Evolutionary conservation across 306 rosid genomes (phyloP).

Genomic region (Rosa persica): DNA sequence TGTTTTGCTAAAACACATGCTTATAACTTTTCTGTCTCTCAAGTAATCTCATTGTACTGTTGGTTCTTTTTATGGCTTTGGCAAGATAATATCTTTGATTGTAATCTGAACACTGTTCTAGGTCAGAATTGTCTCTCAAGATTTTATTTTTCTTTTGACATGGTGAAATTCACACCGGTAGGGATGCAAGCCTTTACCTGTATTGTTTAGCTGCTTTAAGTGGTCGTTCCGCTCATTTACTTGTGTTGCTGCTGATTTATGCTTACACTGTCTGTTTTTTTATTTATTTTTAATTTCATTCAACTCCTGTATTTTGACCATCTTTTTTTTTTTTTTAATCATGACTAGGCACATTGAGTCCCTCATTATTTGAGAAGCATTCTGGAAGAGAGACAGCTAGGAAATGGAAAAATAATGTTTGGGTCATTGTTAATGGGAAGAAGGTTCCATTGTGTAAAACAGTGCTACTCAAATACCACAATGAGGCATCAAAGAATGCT

Average conservation of each 20-base stretch:
- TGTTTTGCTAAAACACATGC: background rate
- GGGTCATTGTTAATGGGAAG: slow-evolving; percentile 90
- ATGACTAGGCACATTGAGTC: slow-evolving; percentile 71
- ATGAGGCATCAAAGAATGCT: slow-evolving; percentile 58
- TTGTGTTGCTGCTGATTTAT: slow-evolving; percentile 11
- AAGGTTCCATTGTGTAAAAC: slow-evolving; percentile 86
- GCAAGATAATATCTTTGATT: background rate
- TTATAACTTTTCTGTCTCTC: background rate
- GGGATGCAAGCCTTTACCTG: background rate
- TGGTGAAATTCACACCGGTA: background rate
- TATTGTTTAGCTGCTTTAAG: slow-evolving; percentile 15
- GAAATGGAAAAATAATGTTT: slow-evolving; percentile 95
- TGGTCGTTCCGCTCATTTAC: slow-evolving; percentile 11
- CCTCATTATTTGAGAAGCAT: slow-evolving; percentile 96
- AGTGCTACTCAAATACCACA: slow-evolving; percentile 89
- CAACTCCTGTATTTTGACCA: slow-evolving; percentile 21
- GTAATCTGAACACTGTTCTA: background rate
- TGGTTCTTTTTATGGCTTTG: slow-evolving; percentile 9
- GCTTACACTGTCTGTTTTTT: slow-evolving; percentile 13
- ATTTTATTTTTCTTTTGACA: background rate
- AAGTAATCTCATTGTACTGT: background rate
- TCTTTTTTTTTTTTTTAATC: slow-evolving; percentile 10
- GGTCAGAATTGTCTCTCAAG: background rate
- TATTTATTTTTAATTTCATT: background rate
- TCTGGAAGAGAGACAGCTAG: slow-evolving; percentile 96